Base-by-base conservation (phyloP, 352 stramenopile species). In the Phytopythium vexans region DNA sequence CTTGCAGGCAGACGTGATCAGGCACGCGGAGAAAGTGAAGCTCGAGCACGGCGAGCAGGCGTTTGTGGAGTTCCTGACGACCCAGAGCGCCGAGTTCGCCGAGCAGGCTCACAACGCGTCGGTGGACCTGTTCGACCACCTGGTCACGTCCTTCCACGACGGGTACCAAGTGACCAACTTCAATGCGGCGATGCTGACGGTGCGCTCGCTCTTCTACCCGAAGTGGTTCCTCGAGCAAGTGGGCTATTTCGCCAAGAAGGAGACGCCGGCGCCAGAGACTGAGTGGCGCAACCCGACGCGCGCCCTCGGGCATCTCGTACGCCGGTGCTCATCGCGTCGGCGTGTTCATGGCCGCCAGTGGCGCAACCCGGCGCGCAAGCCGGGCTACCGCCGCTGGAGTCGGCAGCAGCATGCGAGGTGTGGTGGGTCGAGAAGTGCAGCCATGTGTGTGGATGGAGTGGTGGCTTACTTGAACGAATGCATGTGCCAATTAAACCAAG, bases 201-300 rank as follows among this genome's bases (percentile, higher is more conserved):
- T 70, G 36, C 72, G 68, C 46, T 73, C 74, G 41, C 71, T 94
- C 12, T 92, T 92, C 49, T 94, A 94, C 49, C 84, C 84, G 3
- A 86, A 86, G 56, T 92, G 80, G 84, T 94, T 82, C 82, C 76
- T 94, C 3, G 47, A 91, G 44, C 54, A 78, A 34, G 82, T 94
- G 10, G 84, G 84, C 0, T 94, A 88, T 51, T 94, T 91, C 37
- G 60, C 74, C 52, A 47, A 40, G 3, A 39, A n/a, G 40, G 60
- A n/a, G 47, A 60, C 38, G 37, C 43, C 15, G 56, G 49, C 15
- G 41, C 56, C 3, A 38, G 49, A 49, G 7, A 34, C 49, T 1
- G n/a, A n/a, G n/a, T n/a, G n/a, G n/a, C n/a, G n/a, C n/a, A n/a
- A n/a, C n/a, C n/a, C n/a, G n/a, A n/a, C n/a, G n/a, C n/a, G n/a